Evolutionary conservation across 345 rosid genomes (phyloP).

Genomic region (Litchi chinensis): DNA sequence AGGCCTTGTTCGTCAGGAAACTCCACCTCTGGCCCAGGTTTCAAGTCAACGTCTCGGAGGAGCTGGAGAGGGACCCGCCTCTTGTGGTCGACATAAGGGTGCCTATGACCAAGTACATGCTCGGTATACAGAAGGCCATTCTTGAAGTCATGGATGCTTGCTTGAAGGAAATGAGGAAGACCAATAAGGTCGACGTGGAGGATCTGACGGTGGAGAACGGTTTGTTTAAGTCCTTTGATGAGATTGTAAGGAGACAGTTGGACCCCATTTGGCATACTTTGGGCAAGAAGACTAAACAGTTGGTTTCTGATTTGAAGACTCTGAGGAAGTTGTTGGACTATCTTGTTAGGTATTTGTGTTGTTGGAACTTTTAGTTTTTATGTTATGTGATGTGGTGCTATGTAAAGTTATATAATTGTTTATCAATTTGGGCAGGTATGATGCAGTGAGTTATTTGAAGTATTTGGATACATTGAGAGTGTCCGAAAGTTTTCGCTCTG

Average conservation of each 20-base stretch:
- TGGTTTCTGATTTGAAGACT: slow-evolving; percentile 97
- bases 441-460: slow-evolving; percentile 96
- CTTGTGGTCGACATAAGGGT: slow-evolving; percentile 87
- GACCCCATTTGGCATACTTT: slow-evolving; percentile 98
- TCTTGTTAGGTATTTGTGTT: slow-evolving; percentile 77
- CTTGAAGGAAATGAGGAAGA: slow-evolving; percentile 95
- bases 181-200: slow-evolving; percentile 93
- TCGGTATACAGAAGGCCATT: slow-evolving; percentile 88
- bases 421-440: slow-evolving; percentile 59
- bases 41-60: slow-evolving; percentile 90
- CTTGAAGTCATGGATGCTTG: slow-evolving; percentile 93
- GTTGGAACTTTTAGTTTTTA: background rate
- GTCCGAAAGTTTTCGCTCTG: slow-evolving; percentile 96
- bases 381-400: background rate
- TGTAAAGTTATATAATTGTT: background rate
- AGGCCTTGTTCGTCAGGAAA: slow-evolving; percentile 59
- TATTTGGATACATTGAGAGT: slow-evolving; percentile 94
- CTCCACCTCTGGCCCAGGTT: slow-evolving; percentile 93
- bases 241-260: slow-evolving; percentile 90
- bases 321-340: slow-evolving; percentile 91
- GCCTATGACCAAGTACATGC: slow-evolving; percentile 79
- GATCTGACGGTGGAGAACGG: slow-evolving; percentile 97
- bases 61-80: slow-evolving; percentile 79
- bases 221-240: slow-evolving; percentile 96
- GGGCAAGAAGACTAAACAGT: slow-evolving; percentile 94